Evolutionary conservation across 1,139 yeast species (phyloP), one percentile per base, ranked within the genome.

Genomic region (Debaryomyces fabryi): DNA sequence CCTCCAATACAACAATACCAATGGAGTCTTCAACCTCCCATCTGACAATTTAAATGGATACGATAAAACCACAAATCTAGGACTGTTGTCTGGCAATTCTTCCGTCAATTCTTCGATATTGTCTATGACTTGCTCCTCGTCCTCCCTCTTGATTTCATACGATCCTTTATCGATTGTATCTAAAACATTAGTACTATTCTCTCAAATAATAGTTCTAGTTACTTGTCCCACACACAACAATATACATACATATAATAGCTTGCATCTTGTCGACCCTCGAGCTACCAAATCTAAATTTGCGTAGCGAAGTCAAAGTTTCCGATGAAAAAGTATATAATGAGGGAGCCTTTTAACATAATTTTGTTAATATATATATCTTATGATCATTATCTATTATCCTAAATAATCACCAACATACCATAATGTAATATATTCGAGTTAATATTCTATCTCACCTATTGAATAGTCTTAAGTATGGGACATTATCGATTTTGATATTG

Each of bases 41-140:
- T 91, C 97, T 23, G 70, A 59, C 12, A 80, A 67, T 39, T 79
- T 81, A 57, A 83, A 68, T 5, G 96, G 96, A 58, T 89, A 86
- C n/a, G 96, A 88, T 49, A 90, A 67, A 7, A 90, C 73, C 6
- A 90, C 71, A 60, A 78, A 91, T 50, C 97, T 72, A 6, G 97
- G 96, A 4, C 83, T 68, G 58, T 84, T 90, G 55, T 88, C 96
- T 0, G 97, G 97, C 46, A 91, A 69, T 52, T 84, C 89, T 49
- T 89, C 96, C 4, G 76, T 74, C 43, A 91, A 73, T 18, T 82
- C 87, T 34, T 81, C 87, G 10, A 88, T 63, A 10, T 74, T 62
- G 47, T 67, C 74, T 24, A 80, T 61, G 25, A 74, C 71, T 30
- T 74, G 72, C 9, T 72, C 78, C 34, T 64, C 74, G 20, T 69